Evolutionary conservation across 208 protist genomes (phyloP).

Genomic region (Trypanosomatidae sp.): DNA sequence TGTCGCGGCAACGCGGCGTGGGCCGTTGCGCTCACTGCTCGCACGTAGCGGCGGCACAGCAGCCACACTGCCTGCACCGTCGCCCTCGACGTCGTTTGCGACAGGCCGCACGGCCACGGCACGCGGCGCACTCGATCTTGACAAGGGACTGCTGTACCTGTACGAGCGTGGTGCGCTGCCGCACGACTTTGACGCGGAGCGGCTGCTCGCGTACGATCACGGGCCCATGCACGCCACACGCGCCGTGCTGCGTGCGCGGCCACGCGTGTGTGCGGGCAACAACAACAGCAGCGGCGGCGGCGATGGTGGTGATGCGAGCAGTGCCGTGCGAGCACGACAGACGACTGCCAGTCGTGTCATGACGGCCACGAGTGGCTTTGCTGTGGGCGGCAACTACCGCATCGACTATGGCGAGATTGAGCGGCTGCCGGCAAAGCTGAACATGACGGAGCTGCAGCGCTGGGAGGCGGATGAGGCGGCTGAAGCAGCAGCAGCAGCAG

Average conservation of each 20-base stretch:
- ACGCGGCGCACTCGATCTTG: too few species aligned
- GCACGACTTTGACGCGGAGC: conserved; percentile 40
- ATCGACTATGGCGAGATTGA: conserved; percentile 66
- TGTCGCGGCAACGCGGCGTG: too few species aligned
- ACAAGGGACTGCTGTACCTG: conserved; percentile 24
- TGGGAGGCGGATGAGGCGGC: conserved; percentile 50
- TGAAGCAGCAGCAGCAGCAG: conserved; percentile 3
- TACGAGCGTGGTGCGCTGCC: conserved; percentile 27
- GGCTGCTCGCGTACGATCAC: conserved; percentile 33
- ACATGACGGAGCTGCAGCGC: conserved; percentile 46
- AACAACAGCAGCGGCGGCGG: too few species aligned
- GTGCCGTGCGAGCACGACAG: conserved; percentile 3
- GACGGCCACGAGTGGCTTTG: conserved; percentile 55
- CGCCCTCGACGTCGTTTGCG: too few species aligned
- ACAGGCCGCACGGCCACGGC: too few species aligned
- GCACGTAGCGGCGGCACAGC: too few species aligned
- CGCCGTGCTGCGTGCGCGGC: too few species aligned
- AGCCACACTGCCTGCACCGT: too few species aligned
- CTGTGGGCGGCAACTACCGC: conserved; percentile 32
- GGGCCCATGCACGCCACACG: too few species aligned
- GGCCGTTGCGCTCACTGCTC: too few species aligned
- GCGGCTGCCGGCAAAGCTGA: conserved; percentile 54
- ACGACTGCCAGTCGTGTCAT: conserved; percentile 18
- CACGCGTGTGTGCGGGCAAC: too few species aligned
- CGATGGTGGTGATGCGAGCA: conserved; percentile 3